These are phyloP conservation scores for Ogataea pignaliae DNA, from an alignment of 805 yeast genomes.

Conservation along the genomic window DNA sequence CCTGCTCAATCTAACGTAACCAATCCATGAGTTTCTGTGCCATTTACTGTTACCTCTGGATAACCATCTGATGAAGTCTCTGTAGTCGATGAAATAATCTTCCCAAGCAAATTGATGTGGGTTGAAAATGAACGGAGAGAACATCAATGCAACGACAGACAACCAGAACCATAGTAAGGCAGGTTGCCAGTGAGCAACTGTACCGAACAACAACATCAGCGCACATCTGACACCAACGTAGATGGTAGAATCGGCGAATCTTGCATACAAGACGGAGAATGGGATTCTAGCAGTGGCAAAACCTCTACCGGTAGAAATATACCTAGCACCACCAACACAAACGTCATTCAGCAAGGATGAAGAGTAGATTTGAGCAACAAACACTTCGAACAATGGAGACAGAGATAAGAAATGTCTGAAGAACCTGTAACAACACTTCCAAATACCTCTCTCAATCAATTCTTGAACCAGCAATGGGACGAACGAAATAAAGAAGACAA, in stretches of 20 bases:
- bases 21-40: conserved; percentile 89
- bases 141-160: conserved; percentile 77
- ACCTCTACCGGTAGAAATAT: conserved; percentile 83
- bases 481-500: conserved; percentile 77
- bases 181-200: conserved; percentile 85
- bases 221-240: conserved; percentile 79
- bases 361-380: conserved; percentile 76
- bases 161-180: conserved; percentile 98
- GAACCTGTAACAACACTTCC: conserved; percentile 69
- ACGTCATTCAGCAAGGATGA: conserved; percentile 66
- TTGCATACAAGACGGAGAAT: conserved; percentile 66
- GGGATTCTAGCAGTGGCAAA: conserved; percentile 79
- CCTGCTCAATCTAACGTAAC: conserved; percentile 76
- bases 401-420: conserved; percentile 62
- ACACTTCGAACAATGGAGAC: conserved; percentile 80
- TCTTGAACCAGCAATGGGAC: conserved; percentile 77
- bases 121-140: conserved; percentile 92
- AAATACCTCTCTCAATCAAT: conserved; percentile 74
- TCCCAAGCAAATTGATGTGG: conserved; percentile 98
- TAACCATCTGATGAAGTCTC: conserved; percentile 87
- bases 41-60: conserved; percentile 88
- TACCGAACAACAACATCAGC: conserved; percentile 67
- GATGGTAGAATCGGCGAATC: conserved; percentile 79
- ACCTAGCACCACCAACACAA: conserved; percentile 82
- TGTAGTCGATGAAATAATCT: conserved; percentile 93